Evolutionary conservation across 2,329 filamentous ascomycete species (phyloP).

Genomic region (Emericellopsis atlantica): DNA sequence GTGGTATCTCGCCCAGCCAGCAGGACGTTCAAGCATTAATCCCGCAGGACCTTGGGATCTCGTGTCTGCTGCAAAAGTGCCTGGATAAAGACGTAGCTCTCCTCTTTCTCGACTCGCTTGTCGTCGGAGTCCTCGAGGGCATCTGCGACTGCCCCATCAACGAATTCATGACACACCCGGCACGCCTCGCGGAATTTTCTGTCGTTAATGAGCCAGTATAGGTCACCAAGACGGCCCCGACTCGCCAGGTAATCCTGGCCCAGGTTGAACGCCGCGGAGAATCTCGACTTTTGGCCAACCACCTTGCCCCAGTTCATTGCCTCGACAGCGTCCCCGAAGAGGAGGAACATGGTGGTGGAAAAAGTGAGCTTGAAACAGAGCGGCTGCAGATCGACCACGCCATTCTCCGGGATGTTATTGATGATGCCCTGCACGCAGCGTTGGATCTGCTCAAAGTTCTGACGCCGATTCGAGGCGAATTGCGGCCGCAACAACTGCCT

Average conservation of each 20-base stretch:
- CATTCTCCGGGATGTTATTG: not conserved
- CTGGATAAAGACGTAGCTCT: constrained; percentile 1
- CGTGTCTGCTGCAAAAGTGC: not conserved
- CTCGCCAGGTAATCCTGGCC: constrained; percentile 3
- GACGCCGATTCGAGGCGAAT: not conserved
- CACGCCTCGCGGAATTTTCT: constrained; percentile 5
- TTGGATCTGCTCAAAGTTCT: not conserved
- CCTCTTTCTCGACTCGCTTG: not conserved
- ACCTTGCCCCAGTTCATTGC: not conserved
- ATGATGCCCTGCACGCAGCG: not conserved
- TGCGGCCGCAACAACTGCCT: constrained; percentile 3
- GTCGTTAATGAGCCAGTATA: constrained; percentile 3
- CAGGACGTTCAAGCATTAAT: constrained; percentile 4
- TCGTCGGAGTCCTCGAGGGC: not conserved
- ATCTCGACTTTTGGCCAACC: constrained; percentile 1
- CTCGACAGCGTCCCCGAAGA: constrained; percentile 14
- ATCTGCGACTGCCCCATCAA: constrained; percentile 1
- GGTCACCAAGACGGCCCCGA: constrained; percentile 3
- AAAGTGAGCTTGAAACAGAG: constrained; percentile 31
- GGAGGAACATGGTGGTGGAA: constrained; percentile 32
- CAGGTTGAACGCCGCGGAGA: constrained; percentile 3
- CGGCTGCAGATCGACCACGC: constrained; percentile 24
- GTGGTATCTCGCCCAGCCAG: constrained; percentile 7
- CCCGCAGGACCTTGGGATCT: constrained; percentile 1
- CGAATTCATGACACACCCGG: constrained; percentile 2